Evolutionary conservation across 2,329 filamentous ascomycete species (phyloP).

Genomic region (Coniochaeta sp.): DNA sequence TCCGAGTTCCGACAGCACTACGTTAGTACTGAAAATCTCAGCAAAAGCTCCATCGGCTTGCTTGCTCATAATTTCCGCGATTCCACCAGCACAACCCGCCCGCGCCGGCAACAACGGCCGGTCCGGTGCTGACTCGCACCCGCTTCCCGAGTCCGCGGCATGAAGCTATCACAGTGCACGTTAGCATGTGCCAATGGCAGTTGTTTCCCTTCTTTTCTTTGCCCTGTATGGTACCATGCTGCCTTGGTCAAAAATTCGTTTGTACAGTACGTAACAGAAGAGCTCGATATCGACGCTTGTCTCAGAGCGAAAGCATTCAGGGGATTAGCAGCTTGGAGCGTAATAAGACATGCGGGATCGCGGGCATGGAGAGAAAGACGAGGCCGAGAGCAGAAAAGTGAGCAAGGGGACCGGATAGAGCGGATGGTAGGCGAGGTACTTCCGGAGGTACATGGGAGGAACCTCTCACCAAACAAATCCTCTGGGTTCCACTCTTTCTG

Average conservation of each 20-base stretch:
- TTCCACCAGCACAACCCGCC: neutral
- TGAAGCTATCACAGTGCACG: neutral
- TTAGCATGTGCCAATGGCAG: too few species aligned
- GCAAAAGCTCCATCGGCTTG: too few species aligned
- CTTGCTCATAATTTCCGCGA: too few species aligned
- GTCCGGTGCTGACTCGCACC: neutral
- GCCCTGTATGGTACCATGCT: too few species aligned
- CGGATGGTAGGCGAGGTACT: neutral
- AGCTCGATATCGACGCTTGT: neutral
- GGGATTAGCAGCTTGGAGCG: neutral
- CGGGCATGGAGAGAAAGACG: neutral
- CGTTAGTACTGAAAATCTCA: too few species aligned
- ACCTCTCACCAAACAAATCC: neutral
- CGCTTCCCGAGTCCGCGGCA: neutral
- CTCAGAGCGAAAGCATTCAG: neutral
- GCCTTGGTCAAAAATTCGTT: too few species aligned
- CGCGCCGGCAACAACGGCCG: neutral
- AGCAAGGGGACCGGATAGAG: neutral
- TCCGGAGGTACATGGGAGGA: neutral
- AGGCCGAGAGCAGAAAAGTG: neutral
- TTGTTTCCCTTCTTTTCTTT: too few species aligned
- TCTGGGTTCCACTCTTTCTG: neutral
- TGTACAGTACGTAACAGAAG: too few species aligned
- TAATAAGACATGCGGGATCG: neutral
- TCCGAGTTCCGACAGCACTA: too few species aligned